phyloP scores from a whole-genome alignment of 352 stramenopile species.

The Pythium periplocum region DNA sequence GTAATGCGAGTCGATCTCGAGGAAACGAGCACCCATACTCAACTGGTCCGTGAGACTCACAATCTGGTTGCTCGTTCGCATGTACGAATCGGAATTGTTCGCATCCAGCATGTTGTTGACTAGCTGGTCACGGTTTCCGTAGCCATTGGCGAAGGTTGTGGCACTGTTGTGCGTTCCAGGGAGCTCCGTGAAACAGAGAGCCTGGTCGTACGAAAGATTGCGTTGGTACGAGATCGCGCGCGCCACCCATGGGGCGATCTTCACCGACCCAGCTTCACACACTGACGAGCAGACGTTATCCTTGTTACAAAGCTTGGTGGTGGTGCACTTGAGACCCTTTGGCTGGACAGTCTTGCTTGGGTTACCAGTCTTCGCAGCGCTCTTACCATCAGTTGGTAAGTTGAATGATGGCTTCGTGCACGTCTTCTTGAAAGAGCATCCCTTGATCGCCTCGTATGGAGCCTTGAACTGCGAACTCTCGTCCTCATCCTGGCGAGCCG shows the following conservation, averaged over 20 bases:
- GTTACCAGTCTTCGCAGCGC: slow-evolving; percentile 16
- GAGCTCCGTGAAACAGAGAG: slow-evolving; percentile 68
- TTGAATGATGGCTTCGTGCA: slow-evolving; percentile 36
- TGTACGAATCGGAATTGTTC: slow-evolving; percentile 43
- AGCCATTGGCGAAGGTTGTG: slow-evolving; percentile 61
- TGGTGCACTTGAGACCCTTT: slow-evolving; percentile 46
- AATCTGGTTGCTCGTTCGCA: slow-evolving; percentile 73
- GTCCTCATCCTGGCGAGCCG: slow-evolving; percentile 17
- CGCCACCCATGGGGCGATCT: slow-evolving; percentile 51
- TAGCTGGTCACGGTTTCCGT: slow-evolving; percentile 73
- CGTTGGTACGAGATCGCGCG: slow-evolving; percentile 61
- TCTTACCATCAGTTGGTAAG: slow-evolving; percentile 14
- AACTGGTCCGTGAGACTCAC: slow-evolving; percentile 77
- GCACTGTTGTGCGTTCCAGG: slow-evolving; percentile 73
- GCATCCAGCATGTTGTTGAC: slow-evolving; percentile 50
- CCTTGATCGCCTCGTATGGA: slow-evolving; percentile 31
- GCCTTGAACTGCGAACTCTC: slow-evolving; percentile 26
- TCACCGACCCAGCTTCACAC: slow-evolving; percentile 48
- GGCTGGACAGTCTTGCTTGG: slow-evolving; percentile 20
- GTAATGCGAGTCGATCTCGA: slow-evolving; percentile 84
- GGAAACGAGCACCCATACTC: slow-evolving; percentile 63
- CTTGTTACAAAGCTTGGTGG: slow-evolving; percentile 44
- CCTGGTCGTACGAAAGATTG: slow-evolving; percentile 59
- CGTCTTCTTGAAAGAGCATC: slow-evolving; percentile 35
- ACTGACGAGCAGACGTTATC: slow-evolving; percentile 61